Evolutionary conservation across 495 filamentous ascomycete genomes (phyloP), one percentile per base, ranked within the genome.

Genomic region (Lepraria neglecta): DNA sequence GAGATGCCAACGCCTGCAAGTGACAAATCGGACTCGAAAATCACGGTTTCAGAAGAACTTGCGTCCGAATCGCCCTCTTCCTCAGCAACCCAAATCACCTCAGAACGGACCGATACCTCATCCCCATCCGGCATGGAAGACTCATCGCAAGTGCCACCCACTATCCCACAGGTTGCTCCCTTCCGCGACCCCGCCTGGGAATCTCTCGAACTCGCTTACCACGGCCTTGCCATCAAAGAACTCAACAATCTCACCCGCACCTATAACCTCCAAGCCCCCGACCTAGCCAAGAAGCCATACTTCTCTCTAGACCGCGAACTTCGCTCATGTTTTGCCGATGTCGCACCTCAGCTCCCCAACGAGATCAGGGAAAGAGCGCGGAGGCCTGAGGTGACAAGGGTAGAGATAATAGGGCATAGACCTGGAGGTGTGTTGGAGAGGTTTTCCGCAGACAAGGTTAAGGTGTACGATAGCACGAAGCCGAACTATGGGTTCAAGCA

Each of bases 221-320:
- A 88, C 70, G 81, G 82, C 56, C 84, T 96, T 6, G 81, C 89
- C 40, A 84, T 98, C 68, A 80, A 81, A 55, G 82, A 87, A 53
- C 80, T 98, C 58, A 98, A 97, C 72, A 70, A 70, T 31, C 78
- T 92, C 19, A 86, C 92, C 15, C 84, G 94, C 21, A 87, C 89
- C 7, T 98, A 98, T 76, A 98, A 98, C 64, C 83, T 98, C 0
- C 89, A 94, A 82, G 94, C 94, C 0, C 94, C 94, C 0, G 84
- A 88, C 35, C 81, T 95, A 0, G 92, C 92, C 14, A 94, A 92
- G 71, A 97, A 97, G 73, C 90, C 94, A 2, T 97, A 97, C 67
- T 89, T 90, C 70, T 85, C 78, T 28, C 82, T 97, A 3, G 85
- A 90, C 31, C 85, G 94, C 42, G 94, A 98, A 70, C 76, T 98